A percentile compares a stretch with the other conserved stretches of the same genome.
Evolutionary conservation across 768 basidiomycete species (phyloP).

Genomic region (Leucocoprinus sp.): DNA sequence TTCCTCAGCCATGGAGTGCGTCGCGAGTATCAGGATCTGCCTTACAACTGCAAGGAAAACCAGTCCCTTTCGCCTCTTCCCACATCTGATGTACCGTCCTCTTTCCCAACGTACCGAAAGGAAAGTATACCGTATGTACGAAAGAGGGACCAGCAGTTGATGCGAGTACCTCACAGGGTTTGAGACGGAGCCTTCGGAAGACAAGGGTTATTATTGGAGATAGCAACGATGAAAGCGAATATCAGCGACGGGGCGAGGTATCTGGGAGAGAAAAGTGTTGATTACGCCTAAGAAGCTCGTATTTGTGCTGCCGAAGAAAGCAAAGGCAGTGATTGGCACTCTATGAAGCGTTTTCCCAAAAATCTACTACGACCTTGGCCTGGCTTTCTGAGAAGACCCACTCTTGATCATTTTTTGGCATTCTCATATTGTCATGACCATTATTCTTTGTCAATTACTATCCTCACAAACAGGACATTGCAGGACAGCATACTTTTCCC

Average conservation of each 20-base stretch:
- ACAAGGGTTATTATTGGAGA: not conserved
- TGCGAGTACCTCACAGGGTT: not conserved
- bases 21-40: constrained; percentile 53
- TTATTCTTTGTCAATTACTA: not conserved
- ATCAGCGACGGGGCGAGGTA: constrained; percentile 9
- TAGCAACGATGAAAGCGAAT: constrained; percentile 6
- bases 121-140: constrained; percentile 1
- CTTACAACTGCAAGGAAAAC: constrained; percentile 38
- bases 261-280: constrained; percentile 2
- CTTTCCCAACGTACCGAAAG: constrained; percentile 32
- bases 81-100: constrained; percentile 46
- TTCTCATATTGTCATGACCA: not conserved
- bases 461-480: too few relatives aligned
- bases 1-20: constrained; percentile 56
- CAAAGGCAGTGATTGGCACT: not conserved
- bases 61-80: constrained; percentile 35
- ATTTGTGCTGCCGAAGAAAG: constrained; percentile 11
- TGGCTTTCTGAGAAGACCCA: not conserved
- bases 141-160: not conserved
- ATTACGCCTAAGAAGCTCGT: constrained; percentile 11
- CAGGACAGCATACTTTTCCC: too few relatives aligned
- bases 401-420: too few relatives aligned
- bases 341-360: not conserved
- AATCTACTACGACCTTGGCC: too few relatives aligned
- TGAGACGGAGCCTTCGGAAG: constrained; percentile 11